Base-by-base conservation (phyloP, 2,329 filamentous ascomycete genomes). In the Orbilia blumenaviensis region DNA sequence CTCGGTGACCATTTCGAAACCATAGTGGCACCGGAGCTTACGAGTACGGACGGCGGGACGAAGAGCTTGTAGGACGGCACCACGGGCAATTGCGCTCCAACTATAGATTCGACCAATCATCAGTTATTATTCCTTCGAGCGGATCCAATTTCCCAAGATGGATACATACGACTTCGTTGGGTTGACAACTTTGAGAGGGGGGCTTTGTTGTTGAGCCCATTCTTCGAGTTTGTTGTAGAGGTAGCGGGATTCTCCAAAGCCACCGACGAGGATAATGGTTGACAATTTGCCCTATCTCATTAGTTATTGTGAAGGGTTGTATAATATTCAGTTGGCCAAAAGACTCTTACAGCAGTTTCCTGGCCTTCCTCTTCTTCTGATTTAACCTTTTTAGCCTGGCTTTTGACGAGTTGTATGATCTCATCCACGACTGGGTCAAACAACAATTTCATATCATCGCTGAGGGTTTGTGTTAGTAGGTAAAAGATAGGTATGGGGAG, bases 361-460 rank as follows among this genome's bases (percentile, higher is more conserved):
- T 16, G 12, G 12, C 25, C 1, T 5, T 18, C 36, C 7, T 14
- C 48, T 21, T 61, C 54, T 21, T 66, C 62, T 1, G 18, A 52
- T 34, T 68, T 60, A 4, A 63, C 71, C 3, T 60, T 67, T 5
- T 38, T 18, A 14, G 54, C 38, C 54, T 78, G 73, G 8, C 16
- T 42, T 27, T 68, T 54, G 3, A 77, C 73, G 6, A 78, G 52
- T 25, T 74, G 63, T 14, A 79, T 76, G 23, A 78, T 67, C 9
- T 73, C 41, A 0, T 60, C 21, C 12, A 79, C 69, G 1, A 73
- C 61, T 10, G 77, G 78, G 41, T 78, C 78, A 21, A 79, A 79
- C 9, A 77, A 27, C 4, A n/a, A 10, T 34, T 58, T 67, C 68
- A 78, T 71, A 42, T 79, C 78, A 18, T 52, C 48, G 2, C 64